These are phyloP conservation scores for Boletellus sp. DNA, from an alignment of 1,284 basidiomycete genomes.

Conservation along the genomic window DNA sequence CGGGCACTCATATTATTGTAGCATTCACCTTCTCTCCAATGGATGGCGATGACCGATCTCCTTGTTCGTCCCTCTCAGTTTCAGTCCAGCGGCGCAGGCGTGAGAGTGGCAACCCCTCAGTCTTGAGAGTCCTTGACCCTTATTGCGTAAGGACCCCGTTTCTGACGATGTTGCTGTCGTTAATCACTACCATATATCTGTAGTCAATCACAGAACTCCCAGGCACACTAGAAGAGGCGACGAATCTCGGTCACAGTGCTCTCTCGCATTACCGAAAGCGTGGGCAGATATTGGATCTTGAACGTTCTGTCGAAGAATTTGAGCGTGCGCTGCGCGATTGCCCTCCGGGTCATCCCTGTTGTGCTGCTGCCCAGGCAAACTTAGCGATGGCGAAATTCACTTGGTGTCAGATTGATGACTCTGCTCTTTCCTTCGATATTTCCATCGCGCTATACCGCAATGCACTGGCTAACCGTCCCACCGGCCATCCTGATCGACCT, in stretches of 20 bases:
- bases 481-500: slow-evolving; percentile 4
- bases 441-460: slow-evolving; percentile 1
- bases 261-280: slow-evolving; percentile 1
- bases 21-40: slow-evolving; percentile 1
- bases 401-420: not conserved
- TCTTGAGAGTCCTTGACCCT: not conserved
- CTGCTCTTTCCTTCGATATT: not conserved
- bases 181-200: not conserved
- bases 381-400: slow-evolving; percentile 7
- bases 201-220: not conserved
- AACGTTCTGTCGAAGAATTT: slow-evolving; percentile 1
- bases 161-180: too few relatives aligned
- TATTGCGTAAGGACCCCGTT: not conserved
- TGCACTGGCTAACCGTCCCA: slow-evolving; percentile 2
- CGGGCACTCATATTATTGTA: not conserved
- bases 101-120: too few relatives aligned
- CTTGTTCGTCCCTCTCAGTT: slow-evolving; percentile 7
- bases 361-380: slow-evolving; percentile 7
- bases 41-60: not conserved
- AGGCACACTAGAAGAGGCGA: not conserved
- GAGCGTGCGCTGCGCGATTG: slow-evolving; percentile 4
- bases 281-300: not conserved
- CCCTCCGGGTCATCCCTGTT: slow-evolving; percentile 7
- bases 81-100: too few relatives aligned
- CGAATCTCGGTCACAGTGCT: slow-evolving; percentile 2